A percentile compares a stretch with the other conserved stretches of the same genome.
Evolutionary conservation across 371 early-diverging fungal genomes (phyloP).

Genomic region (Rhizopus sp.): DNA sequence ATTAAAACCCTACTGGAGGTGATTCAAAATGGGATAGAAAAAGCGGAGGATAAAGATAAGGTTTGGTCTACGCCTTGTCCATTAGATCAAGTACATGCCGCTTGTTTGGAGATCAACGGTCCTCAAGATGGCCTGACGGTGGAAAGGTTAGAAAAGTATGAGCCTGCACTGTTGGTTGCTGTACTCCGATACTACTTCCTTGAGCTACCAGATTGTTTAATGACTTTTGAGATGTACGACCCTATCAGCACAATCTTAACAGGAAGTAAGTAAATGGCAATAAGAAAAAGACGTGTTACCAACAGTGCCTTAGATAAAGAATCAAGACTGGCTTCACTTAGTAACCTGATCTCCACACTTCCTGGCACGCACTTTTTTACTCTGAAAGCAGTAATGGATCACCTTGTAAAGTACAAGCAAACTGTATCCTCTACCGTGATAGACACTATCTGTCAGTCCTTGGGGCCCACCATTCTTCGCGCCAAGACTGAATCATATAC

Average conservation of each 20-base stretch:
- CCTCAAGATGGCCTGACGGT: slow-evolving; percentile 52
- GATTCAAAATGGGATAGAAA: slow-evolving; percentile 33
- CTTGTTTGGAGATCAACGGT: slow-evolving; percentile 61
- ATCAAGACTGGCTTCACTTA: slow-evolving; percentile 47
- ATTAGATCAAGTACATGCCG: slow-evolving; percentile 63
- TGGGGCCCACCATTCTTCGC: slow-evolving; percentile 61
- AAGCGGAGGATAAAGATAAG: slow-evolving; percentile 17
- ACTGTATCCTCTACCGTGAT: slow-evolving; percentile 7
- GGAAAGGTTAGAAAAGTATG: slow-evolving; percentile 57
- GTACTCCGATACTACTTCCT: slow-evolving; percentile 67
- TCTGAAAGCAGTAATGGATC: slow-evolving; percentile 44
- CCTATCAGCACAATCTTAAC: slow-evolving; percentile 67
- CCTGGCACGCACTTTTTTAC: slow-evolving; percentile 58
- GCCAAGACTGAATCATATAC: slow-evolving; percentile 50
- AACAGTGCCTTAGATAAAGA: slow-evolving; percentile 22
- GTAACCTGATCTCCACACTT: slow-evolving; percentile 59
- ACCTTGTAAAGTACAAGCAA: slow-evolving; percentile 42
- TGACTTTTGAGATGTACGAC: slow-evolving; percentile 75
- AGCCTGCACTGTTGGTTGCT: slow-evolving; percentile 63
- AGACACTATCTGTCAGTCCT: slow-evolving; percentile 41
- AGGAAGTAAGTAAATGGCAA: slow-evolving; percentile 40
- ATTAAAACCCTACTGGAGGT: slow-evolving; percentile 42
- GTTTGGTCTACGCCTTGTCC: slow-evolving; percentile 68
- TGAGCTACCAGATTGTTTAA: slow-evolving; percentile 71
- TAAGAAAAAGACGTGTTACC: background rate